phyloP scores from a whole-genome alignment of 345 rosid species.

The Balakata baccata region DNA sequence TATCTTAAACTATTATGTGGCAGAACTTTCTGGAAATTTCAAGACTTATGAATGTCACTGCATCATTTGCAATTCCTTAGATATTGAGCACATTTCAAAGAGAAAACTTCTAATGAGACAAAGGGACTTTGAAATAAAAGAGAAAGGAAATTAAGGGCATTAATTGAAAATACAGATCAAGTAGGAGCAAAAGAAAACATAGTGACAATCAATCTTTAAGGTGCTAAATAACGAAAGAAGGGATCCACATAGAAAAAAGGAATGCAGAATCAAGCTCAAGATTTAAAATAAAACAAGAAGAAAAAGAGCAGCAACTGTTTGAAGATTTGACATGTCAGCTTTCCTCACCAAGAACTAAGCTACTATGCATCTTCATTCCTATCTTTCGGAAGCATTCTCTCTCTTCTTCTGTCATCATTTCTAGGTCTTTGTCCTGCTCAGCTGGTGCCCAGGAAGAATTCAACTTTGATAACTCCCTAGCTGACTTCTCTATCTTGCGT shows the following conservation, averaged over 20 bases:
- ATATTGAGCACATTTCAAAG: background rate
- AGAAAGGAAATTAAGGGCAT: background rate
- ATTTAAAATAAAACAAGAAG: background rate
- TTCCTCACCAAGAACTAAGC: constrained; percentile 65
- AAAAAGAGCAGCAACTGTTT: background rate
- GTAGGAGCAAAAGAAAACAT: background rate
- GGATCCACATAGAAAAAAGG: background rate
- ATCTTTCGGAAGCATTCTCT: constrained; percentile 67
- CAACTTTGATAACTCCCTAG: constrained; percentile 46
- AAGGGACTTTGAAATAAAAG: background rate
- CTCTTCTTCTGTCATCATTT: constrained; percentile 71
- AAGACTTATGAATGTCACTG: background rate
- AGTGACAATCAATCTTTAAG: background rate
- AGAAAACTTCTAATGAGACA: background rate
- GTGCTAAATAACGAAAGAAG: background rate
- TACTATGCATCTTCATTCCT: constrained; percentile 61
- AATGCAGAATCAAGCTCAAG: too few species aligned
- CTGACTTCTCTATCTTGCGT: constrained; percentile 54
- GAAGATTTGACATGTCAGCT: constrained; percentile 11
- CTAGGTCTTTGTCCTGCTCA: constrained; percentile 51
- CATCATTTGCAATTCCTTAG: background rate
- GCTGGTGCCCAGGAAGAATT: constrained; percentile 50
- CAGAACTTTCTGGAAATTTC: background rate
- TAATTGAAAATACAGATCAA: background rate
- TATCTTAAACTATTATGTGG: background rate